Conservation (phyloP, 2,329 filamentous ascomycete genomes). For the Fusarium sp. region DNA sequence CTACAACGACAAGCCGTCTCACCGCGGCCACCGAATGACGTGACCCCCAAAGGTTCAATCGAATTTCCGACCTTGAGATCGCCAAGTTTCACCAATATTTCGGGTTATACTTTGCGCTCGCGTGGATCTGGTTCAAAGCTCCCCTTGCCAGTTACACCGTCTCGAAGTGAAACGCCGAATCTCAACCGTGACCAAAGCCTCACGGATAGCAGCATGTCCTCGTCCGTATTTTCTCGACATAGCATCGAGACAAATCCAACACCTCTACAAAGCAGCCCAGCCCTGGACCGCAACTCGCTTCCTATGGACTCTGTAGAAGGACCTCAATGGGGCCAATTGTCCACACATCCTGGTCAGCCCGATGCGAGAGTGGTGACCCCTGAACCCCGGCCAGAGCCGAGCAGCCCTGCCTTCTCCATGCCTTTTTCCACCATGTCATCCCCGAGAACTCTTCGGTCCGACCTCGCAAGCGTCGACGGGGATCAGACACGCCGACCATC, state of each 20-base stretch:
- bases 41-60: constrained; percentile 8
- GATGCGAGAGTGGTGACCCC: constrained; percentile 17
- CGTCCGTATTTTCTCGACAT: constrained; percentile 52
- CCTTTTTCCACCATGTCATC: constrained; percentile 47
- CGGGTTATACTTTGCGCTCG: constrained; percentile 46
- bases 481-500: constrained; percentile 27
- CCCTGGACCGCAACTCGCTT: constrained; percentile 27
- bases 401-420: constrained; percentile 40
- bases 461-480: constrained; percentile 29
- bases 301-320: constrained; percentile 19
- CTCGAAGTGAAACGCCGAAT: constrained; percentile 48
- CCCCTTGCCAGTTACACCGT: constrained; percentile 51
- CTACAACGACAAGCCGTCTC: constrained; percentile 15
- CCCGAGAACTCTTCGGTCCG: constrained; percentile 39
- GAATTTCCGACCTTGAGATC: constrained; percentile 37
- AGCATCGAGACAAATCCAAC: constrained; percentile 49
- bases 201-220: constrained; percentile 55
- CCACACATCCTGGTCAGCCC: constrained; percentile 9
- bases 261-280: constrained; percentile 45
- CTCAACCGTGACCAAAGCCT: constrained; percentile 50
- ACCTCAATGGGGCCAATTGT: constrained; percentile 40
- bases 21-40: constrained; percentile 11
- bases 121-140: constrained; percentile 51
- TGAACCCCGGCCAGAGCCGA: constrained; percentile 21
- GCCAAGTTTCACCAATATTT: constrained; percentile 39